Evolutionary conservation across 768 basidiomycete species (phyloP), one percentile per base, ranked within the genome.

Genomic region (Trametes maxima): DNA sequence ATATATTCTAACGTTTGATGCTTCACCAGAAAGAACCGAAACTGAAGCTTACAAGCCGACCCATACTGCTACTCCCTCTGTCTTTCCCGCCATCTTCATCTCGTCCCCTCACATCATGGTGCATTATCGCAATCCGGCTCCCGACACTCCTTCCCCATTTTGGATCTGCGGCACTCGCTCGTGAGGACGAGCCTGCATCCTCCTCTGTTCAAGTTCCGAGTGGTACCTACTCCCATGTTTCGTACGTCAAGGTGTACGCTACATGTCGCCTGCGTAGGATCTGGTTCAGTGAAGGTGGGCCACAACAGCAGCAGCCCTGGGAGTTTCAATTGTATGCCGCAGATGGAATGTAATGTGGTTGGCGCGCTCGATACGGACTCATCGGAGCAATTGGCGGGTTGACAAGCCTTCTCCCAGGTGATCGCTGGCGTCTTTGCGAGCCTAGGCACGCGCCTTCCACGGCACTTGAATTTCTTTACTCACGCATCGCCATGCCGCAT

Each of bases 221-320:
- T 61, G 84, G 84, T 49, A 74, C 74, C 48, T 89, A 85, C 69
- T 84, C 87, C 0, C 84, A 89, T 76, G 78, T 88, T 47, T 80
- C 84, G n/a, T 89, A 85, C 67, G 77, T 92, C 65, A 88, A 86
- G 70, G 81, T 93, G 46, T 88, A 91, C 70, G 89, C 90, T 21
- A 90, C 82, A 39, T 93, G 91, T 74, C 82, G 90, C 39, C 73
- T 93, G 66, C 78, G 88, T 63, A 78, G 91, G 69, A 83, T 93
- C 28, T 93, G 91, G 90, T 83, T 92, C 72, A 83, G 81, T 64
- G 82, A 88, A 64, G 74, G 72, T 47, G 80, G 80, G 10, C 80
- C 82, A 57, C 71, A 74, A 55, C 81, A 85, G 60, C 79, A 76
- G 62, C 71, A 79, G 8, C 88, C 90, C 35, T 90, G 88, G 89